Percentiles rank a stretch among this genome's conserved stretches.
These are phyloP conservation scores for Biscutella laevigata DNA, from an alignment of 441 rosid genomes.

Conservation along the genomic window DNA sequence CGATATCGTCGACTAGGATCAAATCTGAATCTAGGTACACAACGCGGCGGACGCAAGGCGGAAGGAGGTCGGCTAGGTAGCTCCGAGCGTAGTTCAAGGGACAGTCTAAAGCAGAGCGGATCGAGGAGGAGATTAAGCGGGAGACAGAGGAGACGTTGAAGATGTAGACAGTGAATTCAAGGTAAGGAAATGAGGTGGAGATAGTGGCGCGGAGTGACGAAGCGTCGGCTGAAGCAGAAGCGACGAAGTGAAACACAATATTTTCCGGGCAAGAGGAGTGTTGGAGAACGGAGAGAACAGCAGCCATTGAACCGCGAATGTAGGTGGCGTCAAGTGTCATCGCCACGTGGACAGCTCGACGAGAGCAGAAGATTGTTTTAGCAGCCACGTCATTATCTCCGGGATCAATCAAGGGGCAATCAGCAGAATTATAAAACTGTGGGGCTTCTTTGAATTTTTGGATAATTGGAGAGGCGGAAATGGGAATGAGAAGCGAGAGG, in stretches of 20 bases:
- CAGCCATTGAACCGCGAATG: slow-evolving; percentile 93
- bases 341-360: slow-evolving; percentile 67
- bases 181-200: slow-evolving; percentile 71
- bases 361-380: slow-evolving; percentile 37
- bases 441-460: slow-evolving; percentile 87
- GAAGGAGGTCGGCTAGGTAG: slow-evolving; percentile 76
- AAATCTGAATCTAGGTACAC: slow-evolving; percentile 89
- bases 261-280: slow-evolving; percentile 88
- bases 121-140: slow-evolving; percentile 73
- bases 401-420: slow-evolving; percentile 38
- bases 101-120: slow-evolving; percentile 83
- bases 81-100: slow-evolving; percentile 85
- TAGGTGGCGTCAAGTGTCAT: slow-evolving; percentile 77
- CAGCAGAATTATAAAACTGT: slow-evolving; percentile 70
- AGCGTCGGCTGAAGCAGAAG: slow-evolving; percentile 55
- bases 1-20: slow-evolving; percentile 79
- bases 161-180: slow-evolving; percentile 47
- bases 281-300: slow-evolving; percentile 74
- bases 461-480: slow-evolving; percentile 20
- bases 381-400: slow-evolving; percentile 19
- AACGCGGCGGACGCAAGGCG: slow-evolving; percentile 61
- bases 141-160: slow-evolving; percentile 58
- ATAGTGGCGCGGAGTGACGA: slow-evolving; percentile 46
- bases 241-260: slow-evolving; percentile 72
- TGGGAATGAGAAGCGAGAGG: slow-evolving; percentile 19